Conservation (phyloP, 2,329 filamentous ascomycete species). For the Emmonsiellopsis sp. region DNA sequence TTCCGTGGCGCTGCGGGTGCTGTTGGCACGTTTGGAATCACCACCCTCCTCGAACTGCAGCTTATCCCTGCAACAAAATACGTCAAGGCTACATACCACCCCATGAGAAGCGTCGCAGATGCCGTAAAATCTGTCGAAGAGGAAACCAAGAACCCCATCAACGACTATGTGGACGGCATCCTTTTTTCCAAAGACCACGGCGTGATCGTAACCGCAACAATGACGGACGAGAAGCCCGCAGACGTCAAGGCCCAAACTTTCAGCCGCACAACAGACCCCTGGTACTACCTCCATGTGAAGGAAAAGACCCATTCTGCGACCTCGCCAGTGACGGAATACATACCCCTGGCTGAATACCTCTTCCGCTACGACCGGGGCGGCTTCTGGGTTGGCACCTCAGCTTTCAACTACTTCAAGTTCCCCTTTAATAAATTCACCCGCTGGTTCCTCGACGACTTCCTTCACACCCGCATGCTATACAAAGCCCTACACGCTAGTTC, state of each 20-base stretch:
- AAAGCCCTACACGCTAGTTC: constrained; percentile 50
- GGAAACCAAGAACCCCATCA: constrained; percentile 29
- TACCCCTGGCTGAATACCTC: constrained; percentile 46
- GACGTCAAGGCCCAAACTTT: constrained; percentile 38
- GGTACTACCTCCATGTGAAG: constrained; percentile 64
- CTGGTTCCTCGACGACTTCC: constrained; percentile 48
- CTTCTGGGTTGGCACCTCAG: constrained; percentile 49
- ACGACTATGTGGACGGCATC: constrained; percentile 64
- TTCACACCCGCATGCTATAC: constrained; percentile 52
- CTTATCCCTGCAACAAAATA: constrained; percentile 46
- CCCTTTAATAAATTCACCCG: constrained; percentile 52
- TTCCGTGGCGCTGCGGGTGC: constrained; percentile 52
- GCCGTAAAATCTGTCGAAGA: constrained; percentile 42
- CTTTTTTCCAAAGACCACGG: constrained; percentile 46
- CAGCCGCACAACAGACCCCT: constrained; percentile 53
- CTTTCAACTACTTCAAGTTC: constrained; percentile 47
- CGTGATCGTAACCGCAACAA: constrained; percentile 50
- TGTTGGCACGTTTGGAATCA: constrained; percentile 53
- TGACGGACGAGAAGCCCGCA: constrained; percentile 38
- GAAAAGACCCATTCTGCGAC: constrained; percentile 16
- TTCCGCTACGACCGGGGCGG: constrained; percentile 51
- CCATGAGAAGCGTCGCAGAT: constrained; percentile 42
- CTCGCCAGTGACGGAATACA: constrained; percentile 25
- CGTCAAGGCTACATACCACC: constrained; percentile 55
- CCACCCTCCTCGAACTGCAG: constrained; percentile 52